Evolutionary conservation across 129 eudicot species (phyloP).

Genomic region (Chrysanthemum makinoi): DNA sequence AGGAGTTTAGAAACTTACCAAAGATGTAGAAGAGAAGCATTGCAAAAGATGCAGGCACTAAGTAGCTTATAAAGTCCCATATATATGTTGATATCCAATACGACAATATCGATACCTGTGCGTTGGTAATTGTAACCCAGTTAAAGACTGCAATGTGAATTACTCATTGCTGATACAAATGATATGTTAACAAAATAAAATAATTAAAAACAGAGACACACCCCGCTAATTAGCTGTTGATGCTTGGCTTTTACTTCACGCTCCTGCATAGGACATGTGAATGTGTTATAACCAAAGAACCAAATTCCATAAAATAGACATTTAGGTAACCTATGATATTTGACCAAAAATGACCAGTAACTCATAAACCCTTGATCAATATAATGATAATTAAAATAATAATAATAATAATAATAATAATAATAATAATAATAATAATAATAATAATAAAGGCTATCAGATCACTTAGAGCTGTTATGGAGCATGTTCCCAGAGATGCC

Average conservation of each 20-base stretch:
- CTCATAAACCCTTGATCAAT: background rate
- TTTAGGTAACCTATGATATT: background rate
- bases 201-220: conserved; percentile 34
- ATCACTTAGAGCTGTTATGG: background rate
- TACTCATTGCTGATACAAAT: conserved; percentile 12
- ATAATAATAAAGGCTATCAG: too few species aligned
- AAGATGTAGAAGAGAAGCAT: conserved; percentile 75
- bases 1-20: conserved; percentile 49
- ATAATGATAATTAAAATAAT: too few species aligned
- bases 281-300: background rate
- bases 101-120: conserved; percentile 81
- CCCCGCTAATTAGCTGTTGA: conserved; percentile 98
- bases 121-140: conserved; percentile 48
- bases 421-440: too few species aligned
- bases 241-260: conserved; percentile 98
- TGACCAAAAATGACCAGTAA: conserved; percentile 7
- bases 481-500: background rate
- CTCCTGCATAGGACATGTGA: conserved; percentile 55
- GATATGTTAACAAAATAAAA: conserved; percentile 9
- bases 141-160: conserved; percentile 16
- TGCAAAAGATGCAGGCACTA: conserved; percentile 86
- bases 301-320: background rate
- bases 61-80: conserved; percentile 98
- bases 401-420: too few species aligned
- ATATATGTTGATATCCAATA: conserved; percentile 87